Evolutionary conservation across 2,329 filamentous ascomycete species (phyloP), one percentile per base, ranked within the genome.

Genomic region (Lanzia echinophila): DNA sequence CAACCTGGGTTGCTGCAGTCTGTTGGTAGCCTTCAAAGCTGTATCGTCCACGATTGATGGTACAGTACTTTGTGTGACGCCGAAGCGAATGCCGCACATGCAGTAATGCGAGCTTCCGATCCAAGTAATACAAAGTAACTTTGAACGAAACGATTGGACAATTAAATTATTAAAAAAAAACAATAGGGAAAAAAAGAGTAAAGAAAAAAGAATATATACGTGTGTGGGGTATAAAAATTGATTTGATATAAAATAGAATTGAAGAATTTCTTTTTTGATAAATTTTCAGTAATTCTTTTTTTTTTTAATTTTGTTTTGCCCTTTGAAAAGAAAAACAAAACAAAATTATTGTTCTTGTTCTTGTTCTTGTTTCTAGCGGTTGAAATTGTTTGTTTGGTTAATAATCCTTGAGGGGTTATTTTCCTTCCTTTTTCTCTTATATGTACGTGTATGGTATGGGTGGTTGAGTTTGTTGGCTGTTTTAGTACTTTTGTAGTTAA

Each of bases 71-170:
- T 44, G 33, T 47, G 42, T 41, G 33, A 47, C 43, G n/a, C n/a
- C 32, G 49, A 52, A 52, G 49, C 42, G 42, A 52, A 52, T 46
- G 42, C 50, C 43, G 43, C 34, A 43, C 39, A 50, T 50, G 52
- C 52, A 28, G 24, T 28, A 50, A 54, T 54, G 52, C 52, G 52
- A 49, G 45, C 13, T 50, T 44, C 52, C 52, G 52, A 42, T 36
- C 38, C 22, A 39, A 49, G 45, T 39, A 38, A 43, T 50, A 50
- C 52, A 44, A 45, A 44, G 45, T 44, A 32, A 41, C 50, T 43
- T 47, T 39, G 50, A 39, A 19, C 19, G 44, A 6, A 47, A 53
- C 19, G 50, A 53, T 53, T 53, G 50, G 50, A 36, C 43, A 47
- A 53, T 47, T 19, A 24, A 43, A 43, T 11, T 17, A 39, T 39